Base-by-base conservation (phyloP, 2,329 filamentous ascomycete genomes). In the Pseudogymnoascus sp. region DNA sequence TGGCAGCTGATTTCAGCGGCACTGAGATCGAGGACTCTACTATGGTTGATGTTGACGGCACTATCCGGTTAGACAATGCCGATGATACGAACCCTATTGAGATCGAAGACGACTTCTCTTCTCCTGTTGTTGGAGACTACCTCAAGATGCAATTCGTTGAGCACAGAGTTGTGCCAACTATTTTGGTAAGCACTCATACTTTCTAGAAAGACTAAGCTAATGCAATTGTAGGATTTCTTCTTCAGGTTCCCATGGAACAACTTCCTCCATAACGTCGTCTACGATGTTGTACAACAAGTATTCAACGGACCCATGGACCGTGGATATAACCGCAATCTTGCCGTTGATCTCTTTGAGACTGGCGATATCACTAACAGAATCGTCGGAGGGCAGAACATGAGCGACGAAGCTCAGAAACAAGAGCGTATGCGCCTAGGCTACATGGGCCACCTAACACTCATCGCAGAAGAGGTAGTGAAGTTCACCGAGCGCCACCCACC, bases 201-300 rank as follows among this genome's bases (percentile, higher is more conserved):
- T 12, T 33, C 2, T 12, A 6, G 30, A 36, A 59, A 22, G 28
- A 20, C 18, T 57, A 47, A 64, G 69, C 62, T 65, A 64, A 71
- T 62, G 28, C 47, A 33, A 53, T 53, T 33, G 9, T 66, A 95
- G 91, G 90, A 91, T 62, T 97, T 97, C 78, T 99, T 99, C 77
- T 99, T 99, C 78, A 86, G 88, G 63, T 99, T 97, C 70, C 93
- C 94, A 1, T 99, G 94, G 94, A 99, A 99, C 75, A 99, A 99
- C 74, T 99, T 99, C 71, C 82, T 99, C 47, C 94, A 99, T 76
- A 99, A 99, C 71, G 94, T 99, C 43, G 94, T 99, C 57, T 99
- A 99, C 72, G 94, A 99, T 73, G 92, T 99, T 70, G 90, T 99
- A 43, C 94, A 99, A 74, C 94, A 99, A 77, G 94, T 99, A 1